These are phyloP conservation scores for Aspergillus egyptiacus DNA, from an alignment of 495 filamentous ascomycete genomes.

Conservation along the genomic window DNA sequence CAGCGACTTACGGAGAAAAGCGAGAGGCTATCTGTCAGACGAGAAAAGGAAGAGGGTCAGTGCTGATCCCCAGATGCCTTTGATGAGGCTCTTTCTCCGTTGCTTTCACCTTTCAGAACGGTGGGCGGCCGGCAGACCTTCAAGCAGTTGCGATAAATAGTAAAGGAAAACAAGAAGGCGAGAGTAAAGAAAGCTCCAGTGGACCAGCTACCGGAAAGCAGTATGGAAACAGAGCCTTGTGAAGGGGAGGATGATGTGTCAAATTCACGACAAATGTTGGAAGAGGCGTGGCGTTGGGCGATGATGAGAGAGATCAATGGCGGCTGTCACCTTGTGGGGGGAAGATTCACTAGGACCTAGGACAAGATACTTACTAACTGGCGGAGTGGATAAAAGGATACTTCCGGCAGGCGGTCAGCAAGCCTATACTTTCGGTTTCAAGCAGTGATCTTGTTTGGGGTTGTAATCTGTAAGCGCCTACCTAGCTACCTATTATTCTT, in stretches of 20 bases:
- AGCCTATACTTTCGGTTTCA: no score
- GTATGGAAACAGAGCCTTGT: conserved; percentile 1
- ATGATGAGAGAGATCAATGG: conserved; percentile 21
- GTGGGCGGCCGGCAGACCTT: conserved; percentile 10
- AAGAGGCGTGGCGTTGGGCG: conserved; percentile 32
- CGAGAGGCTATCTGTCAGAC: background rate
- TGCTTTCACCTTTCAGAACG: conserved; percentile 11
- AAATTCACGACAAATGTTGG: conserved; percentile 17
- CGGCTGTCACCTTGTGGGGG: conserved; percentile 20
- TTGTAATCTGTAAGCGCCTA: no score
- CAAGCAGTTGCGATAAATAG: background rate
- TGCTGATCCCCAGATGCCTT: background rate
- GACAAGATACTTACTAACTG: no score
- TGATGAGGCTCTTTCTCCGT: background rate
- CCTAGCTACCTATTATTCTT: no score
- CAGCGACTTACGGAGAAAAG: background rate
- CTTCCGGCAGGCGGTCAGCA: conserved; percentile 36
- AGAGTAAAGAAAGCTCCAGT: background rate
- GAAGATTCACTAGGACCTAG: no score
- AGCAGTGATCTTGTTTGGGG: no score
- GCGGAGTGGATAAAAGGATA: no score
- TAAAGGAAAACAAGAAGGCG: no score
- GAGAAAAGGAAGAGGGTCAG: background rate
- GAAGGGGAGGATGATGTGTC: conserved; percentile 7
- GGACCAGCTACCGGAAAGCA: background rate